phyloP scores from a whole-genome alignment of 129 eudicot genomes.

The Saposhnikovia divaricata region DNA sequence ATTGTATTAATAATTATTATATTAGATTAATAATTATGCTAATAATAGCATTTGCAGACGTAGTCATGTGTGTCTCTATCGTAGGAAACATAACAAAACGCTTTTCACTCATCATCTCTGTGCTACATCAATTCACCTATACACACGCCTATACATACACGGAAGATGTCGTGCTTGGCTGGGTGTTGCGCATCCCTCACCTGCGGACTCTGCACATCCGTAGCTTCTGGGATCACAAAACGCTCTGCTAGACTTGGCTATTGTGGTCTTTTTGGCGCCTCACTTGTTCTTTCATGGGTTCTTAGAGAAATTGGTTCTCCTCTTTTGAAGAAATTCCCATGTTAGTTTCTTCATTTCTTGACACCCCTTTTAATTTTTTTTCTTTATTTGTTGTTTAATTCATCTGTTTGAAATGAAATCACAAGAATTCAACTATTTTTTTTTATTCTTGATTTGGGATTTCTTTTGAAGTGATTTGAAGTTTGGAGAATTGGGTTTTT shows the following conservation, averaged over 20 bases:
- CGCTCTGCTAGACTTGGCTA: slow-evolving; percentile 80
- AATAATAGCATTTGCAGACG: no score
- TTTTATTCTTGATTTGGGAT: background rate
- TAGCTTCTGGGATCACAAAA: slow-evolving; percentile 76
- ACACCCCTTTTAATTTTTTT: background rate
- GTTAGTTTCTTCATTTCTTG: slow-evolving; percentile 27
- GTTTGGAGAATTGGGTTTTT: background rate
- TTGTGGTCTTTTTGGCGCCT: slow-evolving; percentile 84
- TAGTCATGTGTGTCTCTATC: background rate
- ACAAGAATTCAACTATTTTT: background rate
- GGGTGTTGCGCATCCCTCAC: slow-evolving; percentile 86
- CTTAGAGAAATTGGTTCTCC: slow-evolving; percentile 87
- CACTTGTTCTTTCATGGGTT: slow-evolving; percentile 79
- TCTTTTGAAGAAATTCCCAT: slow-evolving; percentile 57
- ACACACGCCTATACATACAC: background rate
- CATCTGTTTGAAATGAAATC: background rate
- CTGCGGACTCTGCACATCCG: slow-evolving; percentile 90
- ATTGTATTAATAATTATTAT: no score
- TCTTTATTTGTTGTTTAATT: background rate
- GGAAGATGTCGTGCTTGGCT: slow-evolving; percentile 71
- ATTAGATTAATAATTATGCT: no score
- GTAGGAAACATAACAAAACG: background rate
- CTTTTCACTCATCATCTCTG: background rate
- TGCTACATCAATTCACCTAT: no score
- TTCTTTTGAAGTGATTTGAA: background rate